Evolutionary conservation across 2,329 filamentous ascomycete genomes (phyloP), one percentile per base, ranked within the genome.

Genomic region (Grosmannia serpens): DNA sequence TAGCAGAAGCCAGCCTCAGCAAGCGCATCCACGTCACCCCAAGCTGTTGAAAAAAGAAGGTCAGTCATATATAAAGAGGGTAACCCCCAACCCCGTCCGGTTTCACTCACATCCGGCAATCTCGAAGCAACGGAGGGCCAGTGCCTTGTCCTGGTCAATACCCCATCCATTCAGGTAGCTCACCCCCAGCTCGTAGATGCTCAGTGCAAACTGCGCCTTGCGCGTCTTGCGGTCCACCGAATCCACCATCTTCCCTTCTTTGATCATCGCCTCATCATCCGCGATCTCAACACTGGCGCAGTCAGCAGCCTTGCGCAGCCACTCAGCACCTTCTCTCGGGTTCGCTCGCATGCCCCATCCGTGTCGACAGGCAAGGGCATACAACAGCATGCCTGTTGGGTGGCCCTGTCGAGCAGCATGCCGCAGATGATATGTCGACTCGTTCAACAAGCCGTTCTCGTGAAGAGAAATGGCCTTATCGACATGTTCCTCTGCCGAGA

Each of bases 131-230:
- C 91, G 82, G 66, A 99, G 73, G 0, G 91, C 94, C 60, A 97
- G 79, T 6, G 82, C 74, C 70, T 94, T 95, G 69, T 99, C 94
- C 71, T 95, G 91, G 65, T 92, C 85, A 46, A 95, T 95, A 20
- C 94, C 94, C 94, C 94, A 99, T 6, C 94, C 94, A 66, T 99
- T 96, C 84, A 96, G 91, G 69, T 97, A 92, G 69, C 90, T 95
- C 29, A 96, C 91, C 4, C 94, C 94, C 27, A 99, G 79, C 73
- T 99, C 94, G 66, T 99, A 99, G 57, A 97, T 91, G 66, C 91
- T 94, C 51, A 97, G 78, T 0, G 92, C 94, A 70, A 97, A 96
- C 67, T 97, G 92, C 13, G 91, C 91, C 67, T 91, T 90, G 62
- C 91, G 86, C 7, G 89, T 87, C 71, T 91, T 94, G 64, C 83